Evolutionary conservation across 257 asterid genomes (phyloP), one percentile per base, ranked within the genome.

Genomic region (Solanum phureja): DNA sequence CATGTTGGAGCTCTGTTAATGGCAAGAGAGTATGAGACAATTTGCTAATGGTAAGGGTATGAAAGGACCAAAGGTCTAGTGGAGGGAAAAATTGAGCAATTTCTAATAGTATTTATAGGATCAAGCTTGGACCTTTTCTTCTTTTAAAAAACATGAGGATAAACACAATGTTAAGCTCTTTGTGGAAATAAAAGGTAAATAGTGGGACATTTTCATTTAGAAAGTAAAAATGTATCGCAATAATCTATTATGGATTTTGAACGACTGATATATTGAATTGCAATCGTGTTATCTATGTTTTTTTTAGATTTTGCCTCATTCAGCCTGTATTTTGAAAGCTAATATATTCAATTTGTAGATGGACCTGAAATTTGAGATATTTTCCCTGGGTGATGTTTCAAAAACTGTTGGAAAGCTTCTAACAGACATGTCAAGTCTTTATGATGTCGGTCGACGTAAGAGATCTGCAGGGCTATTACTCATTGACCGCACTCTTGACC

Each of bases 291-390:
- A 73, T 9, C 46, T 73, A 9, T 73, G 14, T 74, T 74, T 74
- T 23, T 77, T 40, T n/a, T 6, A 13, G 5, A 27, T 27, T 79
- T 79, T 24, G 16, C 64, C 40, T 49, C 31, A 29, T 42, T 81
- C 66, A 46, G 60, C 66, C 85, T 81, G 18, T 81, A 46, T 46
- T 49, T 81, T 29, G 62, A 81, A 49, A 81, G 68, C 27, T 46
- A 81, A 49, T 46, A 46, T 46, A 81, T 81, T 46, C 56, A 90
- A 88, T 87, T 88, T 95, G 98, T 94, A 97, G 99, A 95, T 97
- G 99, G 99, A 97, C 92, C 93, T 97, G 92, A 97, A 96, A 93
- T 93, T 97, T 76, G 99, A 97, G 91, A 95, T 97, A 90, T 97
- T 95, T 94, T 97, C 99, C 89, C 94, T 96, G 89, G 99, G 99